Conservation (phyloP, 148 eudicot species). For the Cornus controversa region DNA sequence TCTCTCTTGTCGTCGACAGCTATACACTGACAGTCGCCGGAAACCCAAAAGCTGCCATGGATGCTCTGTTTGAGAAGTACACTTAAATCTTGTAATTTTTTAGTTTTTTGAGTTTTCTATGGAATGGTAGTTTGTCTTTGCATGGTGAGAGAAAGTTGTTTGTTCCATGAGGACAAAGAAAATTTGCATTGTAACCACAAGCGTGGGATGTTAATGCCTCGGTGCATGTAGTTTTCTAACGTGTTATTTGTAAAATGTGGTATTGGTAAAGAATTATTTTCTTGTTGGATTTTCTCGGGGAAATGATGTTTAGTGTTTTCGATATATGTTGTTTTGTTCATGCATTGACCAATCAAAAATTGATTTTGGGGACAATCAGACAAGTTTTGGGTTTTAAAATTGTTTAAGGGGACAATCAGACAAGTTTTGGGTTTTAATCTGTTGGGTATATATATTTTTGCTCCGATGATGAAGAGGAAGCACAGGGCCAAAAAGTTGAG, state of each 20-base stretch:
- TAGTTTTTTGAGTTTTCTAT: background rate
- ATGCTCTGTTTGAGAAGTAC: background rate
- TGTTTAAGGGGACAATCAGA: background rate
- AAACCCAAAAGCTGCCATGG: conserved; percentile 6
- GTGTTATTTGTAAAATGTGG: background rate
- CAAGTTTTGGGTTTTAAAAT: background rate
- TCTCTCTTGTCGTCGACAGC: conserved; percentile 30
- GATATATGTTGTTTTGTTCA: background rate
- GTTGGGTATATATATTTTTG: background rate
- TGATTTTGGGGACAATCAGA: background rate
- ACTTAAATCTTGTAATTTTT: no score
- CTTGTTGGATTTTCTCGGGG: conserved; percentile 19
- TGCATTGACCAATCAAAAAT: background rate
- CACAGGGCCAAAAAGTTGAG: background rate
- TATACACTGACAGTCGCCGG: background rate
- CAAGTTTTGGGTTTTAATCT: background rate
- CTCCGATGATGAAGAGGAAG: background rate
- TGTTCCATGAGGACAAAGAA: conserved; percentile 10
- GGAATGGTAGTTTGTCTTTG: conserved; percentile 7
- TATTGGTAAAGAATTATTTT: background rate
- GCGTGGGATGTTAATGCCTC: conserved; percentile 29
- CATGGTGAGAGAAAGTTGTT: conserved; percentile 5
- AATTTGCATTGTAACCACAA: conserved; percentile 1
- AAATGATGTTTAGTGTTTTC: background rate
- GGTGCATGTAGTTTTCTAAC: conserved; percentile 22